phyloP scores from a whole-genome alignment of 768 basidiomycete genomes.

The Sutorius australiensis region DNA sequence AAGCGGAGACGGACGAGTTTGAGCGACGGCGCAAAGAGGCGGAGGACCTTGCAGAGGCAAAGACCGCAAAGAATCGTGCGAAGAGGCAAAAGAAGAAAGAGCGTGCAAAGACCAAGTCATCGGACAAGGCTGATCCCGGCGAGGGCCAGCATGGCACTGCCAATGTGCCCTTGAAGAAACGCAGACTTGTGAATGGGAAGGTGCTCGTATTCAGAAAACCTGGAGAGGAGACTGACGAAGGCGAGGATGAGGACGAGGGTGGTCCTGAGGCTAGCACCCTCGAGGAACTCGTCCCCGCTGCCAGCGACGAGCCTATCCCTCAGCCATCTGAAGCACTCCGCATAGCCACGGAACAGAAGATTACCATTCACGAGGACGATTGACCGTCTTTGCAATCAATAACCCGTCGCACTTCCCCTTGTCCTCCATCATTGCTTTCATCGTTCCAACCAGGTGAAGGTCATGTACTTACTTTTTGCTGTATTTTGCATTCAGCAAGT shows the following conservation, averaged over 20 bases:
- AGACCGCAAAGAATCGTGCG: conserved; percentile 93
- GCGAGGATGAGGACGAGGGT: conserved; percentile 37
- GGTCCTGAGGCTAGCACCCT: not conserved
- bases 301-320: conserved; percentile 1
- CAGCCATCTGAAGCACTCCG: conserved; percentile 7
- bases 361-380: conserved; percentile 52
- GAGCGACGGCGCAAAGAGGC: conserved; percentile 67
- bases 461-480: not conserved
- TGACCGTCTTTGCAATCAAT: conserved; percentile 18
- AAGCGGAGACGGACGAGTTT: conserved; percentile 68
- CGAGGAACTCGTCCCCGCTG: conserved; percentile 2
- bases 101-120: conserved; percentile 47
- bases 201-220: conserved; percentile 58
- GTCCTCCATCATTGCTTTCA: not conserved
- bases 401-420: not conserved
- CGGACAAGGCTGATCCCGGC: conserved; percentile 27
- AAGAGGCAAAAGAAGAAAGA: conserved; percentile 93
- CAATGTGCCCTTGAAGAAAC: conserved; percentile 64
- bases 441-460: conserved; percentile 2
- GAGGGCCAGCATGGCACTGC: conserved; percentile 21
- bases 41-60: conserved; percentile 71
- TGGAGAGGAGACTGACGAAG: conserved; percentile 48
- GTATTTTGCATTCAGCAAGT: conserved; percentile 6
- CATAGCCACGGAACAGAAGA: conserved; percentile 36
- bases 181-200: conserved; percentile 75